These are phyloP conservation scores for Rehmannia glutinosa DNA, from an alignment of 257 asterid genomes.

Conservation along the genomic window DNA sequence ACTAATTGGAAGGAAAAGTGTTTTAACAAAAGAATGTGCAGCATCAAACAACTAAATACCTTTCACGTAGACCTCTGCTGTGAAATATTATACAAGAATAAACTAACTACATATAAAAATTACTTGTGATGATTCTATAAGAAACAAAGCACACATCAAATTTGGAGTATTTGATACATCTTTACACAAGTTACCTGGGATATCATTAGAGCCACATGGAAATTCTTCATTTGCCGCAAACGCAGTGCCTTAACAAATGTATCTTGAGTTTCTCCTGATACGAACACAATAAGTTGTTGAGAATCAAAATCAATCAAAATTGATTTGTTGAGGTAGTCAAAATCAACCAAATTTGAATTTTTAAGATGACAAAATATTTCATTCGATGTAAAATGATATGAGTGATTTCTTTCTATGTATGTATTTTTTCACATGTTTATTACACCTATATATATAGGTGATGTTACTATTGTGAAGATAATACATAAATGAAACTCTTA, in stretches of 20 bases:
- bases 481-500: too few relatives aligned
- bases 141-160: not conserved
- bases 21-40: not conserved
- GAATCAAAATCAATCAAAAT: too few relatives aligned
- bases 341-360: too few relatives aligned
- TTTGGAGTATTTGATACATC: conserved; percentile 14
- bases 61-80: not conserved
- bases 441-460: too few relatives aligned
- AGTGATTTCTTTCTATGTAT: too few relatives aligned
- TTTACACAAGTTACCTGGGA: conserved; percentile 63
- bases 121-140: not conserved
- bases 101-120: not conserved
- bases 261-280: conserved; percentile 83
- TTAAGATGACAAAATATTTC: too few relatives aligned
- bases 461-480: too few relatives aligned
- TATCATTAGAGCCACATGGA: conserved; percentile 79
- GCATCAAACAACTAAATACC: not conserved
- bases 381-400: too few relatives aligned
- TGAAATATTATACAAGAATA: not conserved
- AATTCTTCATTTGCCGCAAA: conserved; percentile 86
- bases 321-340: too few relatives aligned
- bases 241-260: conserved; percentile 56
- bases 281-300: too few relatives aligned
- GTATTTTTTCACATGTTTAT: too few relatives aligned
- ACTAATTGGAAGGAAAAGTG: not conserved